Conservation (phyloP, 148 eudicot genomes). For the Cornus florida region DNA sequence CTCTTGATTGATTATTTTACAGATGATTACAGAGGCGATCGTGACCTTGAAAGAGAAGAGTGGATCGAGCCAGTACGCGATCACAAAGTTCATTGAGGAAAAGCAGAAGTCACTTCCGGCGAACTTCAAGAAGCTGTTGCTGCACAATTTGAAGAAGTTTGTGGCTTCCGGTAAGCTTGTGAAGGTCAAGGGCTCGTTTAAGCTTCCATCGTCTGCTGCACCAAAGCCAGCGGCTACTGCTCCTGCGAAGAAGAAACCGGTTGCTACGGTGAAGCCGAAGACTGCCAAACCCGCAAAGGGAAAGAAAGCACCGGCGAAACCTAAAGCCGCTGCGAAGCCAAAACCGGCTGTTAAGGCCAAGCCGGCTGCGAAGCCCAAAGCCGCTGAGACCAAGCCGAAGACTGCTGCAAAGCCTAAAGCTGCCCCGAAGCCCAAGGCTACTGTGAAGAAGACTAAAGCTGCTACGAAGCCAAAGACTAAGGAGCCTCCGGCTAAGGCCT, state of each 20-base stretch:
- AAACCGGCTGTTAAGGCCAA: conserved; percentile 33
- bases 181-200: conserved; percentile 51
- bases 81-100: conserved; percentile 57
- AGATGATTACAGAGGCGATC: conserved; percentile 58
- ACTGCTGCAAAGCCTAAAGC: conserved; percentile 23
- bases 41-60: conserved; percentile 57
- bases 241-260: conserved; percentile 23
- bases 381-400: conserved; percentile 29
- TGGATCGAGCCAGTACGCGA: conserved; percentile 70
- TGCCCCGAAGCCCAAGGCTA: conserved; percentile 31
- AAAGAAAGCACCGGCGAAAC: conserved; percentile 16
- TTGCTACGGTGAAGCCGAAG: conserved; percentile 22
- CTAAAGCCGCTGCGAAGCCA: conserved; percentile 20
- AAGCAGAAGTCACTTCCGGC: conserved; percentile 54
- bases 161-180: conserved; percentile 36
- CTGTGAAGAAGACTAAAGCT: background rate
- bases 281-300: conserved; percentile 11
- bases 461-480: conserved; percentile 29
- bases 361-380: conserved; percentile 41
- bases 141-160: conserved; percentile 36
- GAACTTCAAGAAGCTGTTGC: conserved; percentile 53
- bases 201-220: conserved; percentile 37
- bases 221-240: conserved; percentile 23
- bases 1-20: background rate
- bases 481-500: conserved; percentile 53